These are phyloP conservation scores for Polygonum aviculare DNA, from an alignment of 148 eudicot genomes.

Conservation along the genomic window DNA sequence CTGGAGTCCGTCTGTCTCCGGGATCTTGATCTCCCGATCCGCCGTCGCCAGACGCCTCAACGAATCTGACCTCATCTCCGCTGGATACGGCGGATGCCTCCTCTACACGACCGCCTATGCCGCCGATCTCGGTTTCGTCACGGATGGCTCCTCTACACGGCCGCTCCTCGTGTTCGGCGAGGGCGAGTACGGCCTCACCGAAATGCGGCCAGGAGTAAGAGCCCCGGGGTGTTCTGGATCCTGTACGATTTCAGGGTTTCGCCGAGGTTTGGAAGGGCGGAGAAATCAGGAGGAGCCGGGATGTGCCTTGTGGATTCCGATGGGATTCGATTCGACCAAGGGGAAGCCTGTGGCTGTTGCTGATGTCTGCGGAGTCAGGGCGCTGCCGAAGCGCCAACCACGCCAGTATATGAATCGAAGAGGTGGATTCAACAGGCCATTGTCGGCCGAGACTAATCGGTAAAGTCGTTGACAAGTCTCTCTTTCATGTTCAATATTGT, in stretches of 20 bases:
- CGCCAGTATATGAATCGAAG: constrained; percentile 95
- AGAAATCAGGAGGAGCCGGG: background rate
- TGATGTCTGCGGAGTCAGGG: constrained; percentile 75
- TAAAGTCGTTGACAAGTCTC: constrained; percentile 2
- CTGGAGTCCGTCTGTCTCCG: constrained; percentile 62
- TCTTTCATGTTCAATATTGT: background rate
- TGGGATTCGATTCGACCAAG: constrained; percentile 85
- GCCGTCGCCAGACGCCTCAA: constrained; percentile 48
- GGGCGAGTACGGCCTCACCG: constrained; percentile 93
- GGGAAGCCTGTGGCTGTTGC: constrained; percentile 80
- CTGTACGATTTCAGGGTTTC: constrained; percentile 53
- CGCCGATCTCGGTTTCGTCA: constrained; percentile 65
- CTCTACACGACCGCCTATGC: constrained; percentile 92
- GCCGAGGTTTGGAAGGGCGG: constrained; percentile 58
- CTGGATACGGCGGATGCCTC: constrained; percentile 95
- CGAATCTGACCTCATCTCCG: constrained; percentile 52
- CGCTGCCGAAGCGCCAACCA: constrained; percentile 81
- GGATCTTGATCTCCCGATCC: constrained; percentile 57
- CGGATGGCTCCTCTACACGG: constrained; percentile 30
- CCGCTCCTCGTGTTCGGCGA: constrained; percentile 92
- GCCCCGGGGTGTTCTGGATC: constrained; percentile 55
- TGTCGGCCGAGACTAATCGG: constrained; percentile 79
- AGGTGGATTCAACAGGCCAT: constrained; percentile 92
- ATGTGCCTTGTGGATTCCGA: constrained; percentile 57
- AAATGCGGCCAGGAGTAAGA: constrained; percentile 74